Conservation (phyloP, 768 basidiomycete species). For the Sporobolomyces roseus region DNA sequence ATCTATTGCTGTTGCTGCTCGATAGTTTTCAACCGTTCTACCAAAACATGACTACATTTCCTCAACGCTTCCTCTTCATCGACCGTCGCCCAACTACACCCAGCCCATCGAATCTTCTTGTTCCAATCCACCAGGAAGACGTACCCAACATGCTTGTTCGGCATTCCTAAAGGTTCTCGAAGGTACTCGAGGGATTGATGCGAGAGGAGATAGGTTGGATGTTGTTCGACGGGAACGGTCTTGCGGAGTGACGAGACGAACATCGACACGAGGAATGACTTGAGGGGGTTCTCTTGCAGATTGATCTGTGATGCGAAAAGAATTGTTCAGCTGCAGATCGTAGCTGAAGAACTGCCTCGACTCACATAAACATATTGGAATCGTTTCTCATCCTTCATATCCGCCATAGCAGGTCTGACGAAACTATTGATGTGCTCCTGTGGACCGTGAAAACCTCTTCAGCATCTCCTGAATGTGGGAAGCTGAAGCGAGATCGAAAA, state of each 20-base stretch:
- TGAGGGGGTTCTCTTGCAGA: slow-evolving; percentile 87
- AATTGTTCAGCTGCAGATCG: not conserved
- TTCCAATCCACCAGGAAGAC: slow-evolving; percentile 85
- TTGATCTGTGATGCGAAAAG: slow-evolving; percentile 69
- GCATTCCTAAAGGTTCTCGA: slow-evolving; percentile 77
- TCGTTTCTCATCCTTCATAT: slow-evolving; percentile 42
- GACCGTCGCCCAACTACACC: slow-evolving; percentile 72
- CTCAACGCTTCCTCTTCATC: slow-evolving; percentile 69
- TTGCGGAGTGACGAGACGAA: slow-evolving; percentile 72
- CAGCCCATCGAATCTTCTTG: slow-evolving; percentile 84
- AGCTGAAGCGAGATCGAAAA: not conserved
- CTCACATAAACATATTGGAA: slow-evolving; percentile 49
- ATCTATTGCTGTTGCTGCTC: too few relatives aligned
- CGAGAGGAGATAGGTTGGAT: slow-evolving; percentile 71
- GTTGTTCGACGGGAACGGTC: slow-evolving; percentile 61
- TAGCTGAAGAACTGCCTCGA: not conserved
- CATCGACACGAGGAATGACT: slow-evolving; percentile 80
- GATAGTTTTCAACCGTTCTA: slow-evolving; percentile 44
- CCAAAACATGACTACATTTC: slow-evolving; percentile 51
- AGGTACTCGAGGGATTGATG: slow-evolving; percentile 79
- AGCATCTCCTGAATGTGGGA: not conserved
- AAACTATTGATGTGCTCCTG: slow-evolving; percentile 78
- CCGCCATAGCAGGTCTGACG: slow-evolving; percentile 47
- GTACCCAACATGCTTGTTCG: slow-evolving; percentile 85
- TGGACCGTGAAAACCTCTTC: not conserved